A percentile compares a stretch with the other conserved stretches of the same genome.
These are phyloP conservation scores for Lumnitzera littorea DNA, from an alignment of 345 rosid genomes.

Conservation along the genomic window DNA sequence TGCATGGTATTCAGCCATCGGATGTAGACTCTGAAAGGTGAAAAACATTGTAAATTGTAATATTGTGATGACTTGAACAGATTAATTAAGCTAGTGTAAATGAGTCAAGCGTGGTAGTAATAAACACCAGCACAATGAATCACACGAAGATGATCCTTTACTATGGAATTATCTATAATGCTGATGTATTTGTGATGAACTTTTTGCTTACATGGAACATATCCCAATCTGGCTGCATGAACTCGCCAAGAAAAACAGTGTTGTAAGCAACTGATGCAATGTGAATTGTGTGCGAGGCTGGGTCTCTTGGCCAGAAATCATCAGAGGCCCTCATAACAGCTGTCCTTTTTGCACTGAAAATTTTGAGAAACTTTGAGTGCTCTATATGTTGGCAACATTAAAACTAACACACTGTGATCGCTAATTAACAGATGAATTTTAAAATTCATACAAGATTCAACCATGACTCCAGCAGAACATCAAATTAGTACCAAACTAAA, in stretches of 20 bases:
- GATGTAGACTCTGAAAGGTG: conserved; percentile 47
- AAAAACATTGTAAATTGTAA: conserved; percentile 4
- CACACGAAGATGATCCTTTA: too few relatives aligned
- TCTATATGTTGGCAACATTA: too few relatives aligned
- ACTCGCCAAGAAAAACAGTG: conserved; percentile 57
- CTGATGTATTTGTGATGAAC: too few relatives aligned
- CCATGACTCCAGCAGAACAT: too few relatives aligned
- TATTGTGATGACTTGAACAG: background rate
- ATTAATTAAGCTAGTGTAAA: background rate
- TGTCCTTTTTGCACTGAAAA: conserved; percentile 42
- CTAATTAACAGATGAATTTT: too few relatives aligned
- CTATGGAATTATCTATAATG: too few relatives aligned
- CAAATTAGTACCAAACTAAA: too few relatives aligned
- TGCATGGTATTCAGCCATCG: conserved; percentile 69
- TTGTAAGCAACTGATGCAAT: conserved; percentile 68
- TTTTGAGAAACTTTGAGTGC: background rate
- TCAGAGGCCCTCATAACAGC: conserved; percentile 60
- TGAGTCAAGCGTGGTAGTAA: background rate
- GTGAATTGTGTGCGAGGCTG: conserved; percentile 68
- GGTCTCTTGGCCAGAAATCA: conserved; percentile 69
- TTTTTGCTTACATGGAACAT: conserved; percentile 56
- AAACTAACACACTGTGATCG: too few relatives aligned
- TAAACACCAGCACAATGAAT: too few relatives aligned
- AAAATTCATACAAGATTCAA: too few relatives aligned
- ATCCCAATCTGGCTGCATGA: conserved; percentile 79